A percentile compares a stretch with the other conserved stretches of the same genome.
These are phyloP conservation scores for Colletotrichum filicis DNA, from an alignment of 2,329 filamentous ascomycete species.

Conservation along the genomic window DNA sequence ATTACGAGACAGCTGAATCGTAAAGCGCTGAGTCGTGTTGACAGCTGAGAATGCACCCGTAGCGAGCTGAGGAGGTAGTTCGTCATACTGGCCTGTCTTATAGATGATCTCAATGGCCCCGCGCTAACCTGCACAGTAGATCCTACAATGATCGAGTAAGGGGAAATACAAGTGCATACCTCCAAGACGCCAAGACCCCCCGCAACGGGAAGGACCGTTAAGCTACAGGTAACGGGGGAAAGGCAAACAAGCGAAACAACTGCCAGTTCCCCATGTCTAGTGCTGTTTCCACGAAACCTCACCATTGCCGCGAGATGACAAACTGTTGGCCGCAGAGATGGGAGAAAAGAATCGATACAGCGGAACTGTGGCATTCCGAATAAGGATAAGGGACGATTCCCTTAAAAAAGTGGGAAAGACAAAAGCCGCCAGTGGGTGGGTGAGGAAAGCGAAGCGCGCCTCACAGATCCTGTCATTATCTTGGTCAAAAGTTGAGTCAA, in stretches of 20 bases:
- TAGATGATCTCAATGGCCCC: not conserved
- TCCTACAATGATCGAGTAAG: not conserved
- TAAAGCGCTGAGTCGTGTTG: not conserved
- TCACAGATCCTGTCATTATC: not conserved
- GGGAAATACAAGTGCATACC: not conserved
- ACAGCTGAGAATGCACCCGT: not conserved
- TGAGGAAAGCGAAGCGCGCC: not conserved
- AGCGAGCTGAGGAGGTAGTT: not conserved
- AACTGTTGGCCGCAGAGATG: not conserved
- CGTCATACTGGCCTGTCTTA: slow-evolving; percentile 3
- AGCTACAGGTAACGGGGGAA: not conserved
- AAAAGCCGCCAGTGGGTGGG: slow-evolving; percentile 7
- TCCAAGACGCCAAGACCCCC: not conserved
- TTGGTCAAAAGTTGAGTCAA: not conserved
- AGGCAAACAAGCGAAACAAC: not conserved
- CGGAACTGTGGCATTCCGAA: not conserved
- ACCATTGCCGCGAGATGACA: not conserved
- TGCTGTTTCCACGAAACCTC: not conserved
- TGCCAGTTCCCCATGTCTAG: not conserved
- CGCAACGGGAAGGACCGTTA: not conserved
- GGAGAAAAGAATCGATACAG: not conserved
- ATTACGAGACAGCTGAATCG: not conserved
- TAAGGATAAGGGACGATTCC: slow-evolving; percentile 12
- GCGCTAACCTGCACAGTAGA: not conserved
- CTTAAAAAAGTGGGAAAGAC: not conserved